phyloP scores from a whole-genome alignment of 2,329 filamentous ascomycete genomes.

The Aspergillus brasiliensis region DNA sequence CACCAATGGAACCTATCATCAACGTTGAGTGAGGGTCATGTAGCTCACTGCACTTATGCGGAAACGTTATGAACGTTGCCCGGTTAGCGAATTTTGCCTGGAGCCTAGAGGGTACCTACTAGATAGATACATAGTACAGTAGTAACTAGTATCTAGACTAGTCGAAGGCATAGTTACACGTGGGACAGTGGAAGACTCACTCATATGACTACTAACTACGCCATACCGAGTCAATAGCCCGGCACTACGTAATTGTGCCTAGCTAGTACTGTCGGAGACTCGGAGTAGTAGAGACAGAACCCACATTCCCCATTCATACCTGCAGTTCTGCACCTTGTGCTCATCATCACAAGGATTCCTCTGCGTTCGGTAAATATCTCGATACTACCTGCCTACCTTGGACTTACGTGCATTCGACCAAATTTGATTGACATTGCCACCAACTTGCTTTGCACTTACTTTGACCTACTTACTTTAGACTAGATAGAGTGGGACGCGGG shows the following conservation, averaged over 20 bases:
- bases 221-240: slow-evolving; percentile 2
- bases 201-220: background rate
- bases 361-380: background rate
- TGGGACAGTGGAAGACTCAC: background rate
- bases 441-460: background rate
- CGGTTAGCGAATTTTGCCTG: background rate
- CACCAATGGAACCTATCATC: no score
- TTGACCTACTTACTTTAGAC: no score
- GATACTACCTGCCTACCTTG: background rate
- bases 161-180: background rate
- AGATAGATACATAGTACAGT: background rate
- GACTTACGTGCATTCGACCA: background rate
- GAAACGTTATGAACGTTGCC: background rate
- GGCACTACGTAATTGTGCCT: slow-evolving; percentile 2
- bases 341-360: background rate
- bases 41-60: background rate
- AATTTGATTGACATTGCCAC: background rate
- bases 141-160: no score
- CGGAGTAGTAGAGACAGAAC: background rate
- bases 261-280: background rate
- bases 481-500: background rate
- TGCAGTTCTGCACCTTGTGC: background rate
- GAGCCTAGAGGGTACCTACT: background rate
- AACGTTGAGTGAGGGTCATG: no score
- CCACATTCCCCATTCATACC: background rate